phyloP scores from a whole-genome alignment of 208 protist species.

The Leishmania major region DNA sequence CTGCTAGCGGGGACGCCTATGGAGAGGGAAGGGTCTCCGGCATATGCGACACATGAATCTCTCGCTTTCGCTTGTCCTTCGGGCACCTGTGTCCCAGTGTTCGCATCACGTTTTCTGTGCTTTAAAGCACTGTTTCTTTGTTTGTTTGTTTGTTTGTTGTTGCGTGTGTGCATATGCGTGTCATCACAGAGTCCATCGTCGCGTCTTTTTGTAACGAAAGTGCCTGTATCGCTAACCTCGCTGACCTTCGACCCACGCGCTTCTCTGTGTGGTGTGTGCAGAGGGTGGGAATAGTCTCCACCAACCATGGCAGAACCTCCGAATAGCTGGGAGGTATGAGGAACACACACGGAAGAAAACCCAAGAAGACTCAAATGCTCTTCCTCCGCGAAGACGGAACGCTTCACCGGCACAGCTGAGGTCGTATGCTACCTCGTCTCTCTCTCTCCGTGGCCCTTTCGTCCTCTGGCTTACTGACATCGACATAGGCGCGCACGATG shows the following conservation, averaged over 20 bases:
- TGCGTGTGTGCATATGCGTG: not conserved
- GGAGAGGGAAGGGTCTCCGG: no score
- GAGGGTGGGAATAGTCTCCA: not conserved
- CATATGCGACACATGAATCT: not conserved
- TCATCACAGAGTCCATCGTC: constrained; percentile 9
- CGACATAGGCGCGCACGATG: not conserved
- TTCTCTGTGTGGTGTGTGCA: not conserved
- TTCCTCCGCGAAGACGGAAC: not conserved
- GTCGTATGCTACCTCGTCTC: not conserved
- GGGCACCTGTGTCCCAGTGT: not conserved
- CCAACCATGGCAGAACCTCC: not conserved
- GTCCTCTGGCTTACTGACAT: not conserved
- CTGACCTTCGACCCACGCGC: not conserved
- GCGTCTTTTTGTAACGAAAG: not conserved
- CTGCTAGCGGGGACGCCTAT: not conserved
- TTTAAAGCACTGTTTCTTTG: not conserved
- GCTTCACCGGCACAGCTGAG: not conserved
- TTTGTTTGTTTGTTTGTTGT: no score
- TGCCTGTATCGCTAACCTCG: not conserved
- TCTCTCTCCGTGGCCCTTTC: not conserved
- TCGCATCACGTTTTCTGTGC: not conserved
- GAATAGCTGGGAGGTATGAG: no score
- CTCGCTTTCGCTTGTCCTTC: not conserved
- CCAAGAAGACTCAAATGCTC: not conserved
- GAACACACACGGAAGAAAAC: not conserved